Base-by-base conservation (phyloP, 805 yeast genomes). In the Ogataea polymorpha region DNA sequence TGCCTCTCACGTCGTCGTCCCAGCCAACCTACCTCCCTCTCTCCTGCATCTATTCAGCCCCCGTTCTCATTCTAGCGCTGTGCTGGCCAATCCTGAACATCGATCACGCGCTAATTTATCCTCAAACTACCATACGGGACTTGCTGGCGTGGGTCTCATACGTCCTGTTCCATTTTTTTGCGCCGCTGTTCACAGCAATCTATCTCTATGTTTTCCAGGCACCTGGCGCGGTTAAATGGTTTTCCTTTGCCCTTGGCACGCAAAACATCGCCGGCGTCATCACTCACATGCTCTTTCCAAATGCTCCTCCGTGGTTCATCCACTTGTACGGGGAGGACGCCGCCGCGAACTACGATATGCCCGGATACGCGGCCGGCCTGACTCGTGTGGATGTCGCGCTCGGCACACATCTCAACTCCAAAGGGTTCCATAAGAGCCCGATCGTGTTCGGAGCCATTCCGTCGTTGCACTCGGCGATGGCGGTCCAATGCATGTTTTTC, bases 391-490 rank as follows among this genome's bases (percentile, higher is more conserved):
- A 81, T 54, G 61, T 72, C 21, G 80, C 79, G 17, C 54, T 80
- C 49, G 85, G 85, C 1, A 76, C 82, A 0, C 80, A 78, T 54
- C 49, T 80, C 43, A 74, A 76, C 50, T 68, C 81, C 1, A 65
- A 74, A 12, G 84, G 86, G 2, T 81, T 80, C 68, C 85, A 80
- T 56, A 71, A 73, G 51, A 70, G 79, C 6, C 87, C 88, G 4
- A 79, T 80, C 35, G 86, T 80, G 23, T 82, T 82, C 65, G 87
- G 84, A 20, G 97, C 97, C 1, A 68, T 76, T 51, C 82, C 93
- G 7, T 82, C 85, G 1, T 56, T 80, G 34, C 87, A 81, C 55
- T 71, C 80, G 3, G 82, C 86, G 16, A 79, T 79, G 77, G 84
- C 86, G 0, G 71, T 77, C 23, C 54, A 72, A 34, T 69, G 68